Base-by-base conservation (phyloP, 2,329 filamentous ascomycete species). In the Botryosphaeria dothidea region DNA sequence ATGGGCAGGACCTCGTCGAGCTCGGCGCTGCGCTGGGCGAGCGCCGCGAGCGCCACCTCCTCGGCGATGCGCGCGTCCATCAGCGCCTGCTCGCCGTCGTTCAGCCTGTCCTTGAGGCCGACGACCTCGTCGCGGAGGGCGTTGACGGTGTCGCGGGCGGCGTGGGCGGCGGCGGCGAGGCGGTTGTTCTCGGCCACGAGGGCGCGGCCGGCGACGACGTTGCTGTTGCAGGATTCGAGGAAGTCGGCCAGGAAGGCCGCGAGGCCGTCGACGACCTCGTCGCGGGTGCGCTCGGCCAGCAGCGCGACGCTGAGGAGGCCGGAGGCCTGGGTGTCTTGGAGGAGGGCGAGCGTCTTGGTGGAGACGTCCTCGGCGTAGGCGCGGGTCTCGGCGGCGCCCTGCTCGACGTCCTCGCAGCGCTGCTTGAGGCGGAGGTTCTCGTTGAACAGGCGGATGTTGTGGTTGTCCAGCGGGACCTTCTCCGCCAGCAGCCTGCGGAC, bases 251-350 rank as follows among this genome's bases (percentile, higher is more conserved):
- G 27, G 6, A 21, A 45, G 7, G 3, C 25, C 0, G 36, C 54
- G 7, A 58, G 17, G 0, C 34, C 23, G 1, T 0, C 23, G 2
- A 45, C 17, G 0, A 45, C n/a, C 17, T 58, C 54, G 17, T 45
- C 38, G 1, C 45, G 15, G 8, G 54, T 58, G 15, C 0, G 6
- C 17, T 58, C 38, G 8, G 54, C 54, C 19, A 58, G 23, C 7
- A 3, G 27, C 7, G 38, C 36, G 15, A 58, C 36, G 23, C 31
- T 58, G 1, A 13, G n/a, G 4, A 58, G 23, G 11, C 54, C 54
- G 0, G 11, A 3, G 3, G 3, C 1, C 8, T 9, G 7, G 17
- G 29, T 21, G 1, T 4, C 15, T 6, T 17, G 2, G 0, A 58
- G 36, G 0, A 31, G 7, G 1, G 17, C 2, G 1, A 58, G 5